Percentiles rank a stretch among this genome's conserved stretches.
Conservation (phyloP, 164 flowering plant species). For the Santalum album region DNA sequence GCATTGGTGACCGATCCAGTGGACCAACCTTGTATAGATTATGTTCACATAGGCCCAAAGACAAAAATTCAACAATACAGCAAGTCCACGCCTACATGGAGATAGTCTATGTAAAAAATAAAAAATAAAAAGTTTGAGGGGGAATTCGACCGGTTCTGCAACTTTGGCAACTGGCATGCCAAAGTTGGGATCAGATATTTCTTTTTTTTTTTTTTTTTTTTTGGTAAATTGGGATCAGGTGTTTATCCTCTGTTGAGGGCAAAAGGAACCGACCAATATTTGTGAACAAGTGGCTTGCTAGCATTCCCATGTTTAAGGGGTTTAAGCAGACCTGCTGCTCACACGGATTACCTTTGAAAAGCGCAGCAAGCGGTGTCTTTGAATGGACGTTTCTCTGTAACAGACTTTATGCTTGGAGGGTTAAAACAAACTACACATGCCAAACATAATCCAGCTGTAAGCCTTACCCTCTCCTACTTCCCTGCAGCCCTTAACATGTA, state of each 20-base stretch:
- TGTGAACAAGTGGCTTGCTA: constrained; percentile 60
- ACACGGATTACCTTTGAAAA: constrained; percentile 69
- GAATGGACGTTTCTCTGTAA: constrained; percentile 66
- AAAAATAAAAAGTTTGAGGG: too few species aligned
- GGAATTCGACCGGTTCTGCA: too few species aligned
- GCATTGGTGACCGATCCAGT: too few species aligned
- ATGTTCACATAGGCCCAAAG: too few species aligned
- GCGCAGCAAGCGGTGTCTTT: constrained; percentile 60
- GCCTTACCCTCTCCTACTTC: constrained; percentile 80
- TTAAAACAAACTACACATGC: constrained; percentile 77
- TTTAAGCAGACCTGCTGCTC: constrained; percentile 94
- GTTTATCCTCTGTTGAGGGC: constrained; percentile 69
- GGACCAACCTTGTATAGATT: too few species aligned
- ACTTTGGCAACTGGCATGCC: too few species aligned
- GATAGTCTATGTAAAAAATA: too few species aligned
- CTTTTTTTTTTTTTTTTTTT: too few species aligned
- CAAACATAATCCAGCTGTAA: constrained; percentile 94
- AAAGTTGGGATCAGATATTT: too few species aligned
- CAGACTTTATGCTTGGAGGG: constrained; percentile 60
- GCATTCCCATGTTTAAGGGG: constrained; percentile 75
- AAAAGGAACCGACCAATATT: constrained; percentile 58
- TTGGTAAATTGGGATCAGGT: constrained; percentile 60
- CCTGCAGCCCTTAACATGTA: constrained; percentile 76
- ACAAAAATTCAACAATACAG: too few species aligned
- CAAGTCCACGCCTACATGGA: too few species aligned